Base-by-base conservation (phyloP, 352 stramenopile species). In the Phytophthora uliginosa region DNA sequence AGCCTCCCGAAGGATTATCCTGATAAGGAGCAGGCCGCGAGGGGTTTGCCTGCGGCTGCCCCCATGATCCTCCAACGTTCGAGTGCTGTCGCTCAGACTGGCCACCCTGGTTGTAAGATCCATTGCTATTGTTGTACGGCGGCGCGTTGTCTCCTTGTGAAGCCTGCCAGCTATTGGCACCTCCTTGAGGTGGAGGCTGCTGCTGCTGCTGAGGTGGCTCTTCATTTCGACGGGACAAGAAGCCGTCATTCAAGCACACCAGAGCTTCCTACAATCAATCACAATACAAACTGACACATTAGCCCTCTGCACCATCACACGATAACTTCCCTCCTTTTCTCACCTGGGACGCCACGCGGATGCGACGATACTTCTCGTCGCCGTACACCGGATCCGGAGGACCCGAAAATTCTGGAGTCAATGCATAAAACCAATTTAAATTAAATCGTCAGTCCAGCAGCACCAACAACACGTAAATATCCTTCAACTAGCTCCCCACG, bases 311-410 rank as follows among this genome's bases (percentile, higher is more conserved):
- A n/a, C 54, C 38, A 64, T 76, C 20, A 52, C 31, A 31, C 54
- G 54, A 63, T 71, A 59, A 51, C 33, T 18, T 55, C 17, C 24
- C 26, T 15, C 15, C 7, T 4, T 12, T 4, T 18, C 33, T 33
- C 4, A 93, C 86, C 79, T 95, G 88, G 17, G 84, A 80, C 31
- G 88, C 85, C 17, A 94, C 88, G 15, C 89, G 86, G 69, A 96
- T 93, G n/a, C 88, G 89, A 26, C 89, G 88, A 68, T 93, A 93
- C 63, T 91, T 91, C 65, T 96, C 89, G 50, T 96, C 88, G 31
- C 88, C 88, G 66, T 92, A 92, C 38, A 93, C 80, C 10, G 89
- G 86, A 71, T 96, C 89, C 20, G 82, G 81, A 8, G 84, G 78
- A 0, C 89, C 89, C n/a, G 85, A 88, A 73, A 84, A 93, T 63